Conservation (phyloP, 148 eudicot species). For the Pouteria glomerata region DNA sequence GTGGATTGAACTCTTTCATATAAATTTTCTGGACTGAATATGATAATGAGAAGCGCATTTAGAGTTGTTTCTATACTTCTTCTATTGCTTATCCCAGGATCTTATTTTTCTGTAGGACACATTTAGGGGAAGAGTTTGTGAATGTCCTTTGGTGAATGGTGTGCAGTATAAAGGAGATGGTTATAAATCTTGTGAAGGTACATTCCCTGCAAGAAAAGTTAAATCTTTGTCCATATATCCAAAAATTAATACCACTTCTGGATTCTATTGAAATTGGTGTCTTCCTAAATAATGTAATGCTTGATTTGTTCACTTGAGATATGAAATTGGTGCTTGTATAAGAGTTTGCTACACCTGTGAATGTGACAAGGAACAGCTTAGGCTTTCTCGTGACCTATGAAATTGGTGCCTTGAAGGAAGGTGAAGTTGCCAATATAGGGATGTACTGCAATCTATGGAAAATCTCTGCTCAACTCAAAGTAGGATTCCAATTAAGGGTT, state of each 20-base stretch:
- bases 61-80: no score
- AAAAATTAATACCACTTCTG: neutral
- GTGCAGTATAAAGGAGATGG: constrained; percentile 91
- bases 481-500: no score
- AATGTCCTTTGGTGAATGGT: constrained; percentile 75
- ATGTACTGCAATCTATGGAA: no score
- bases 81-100: neutral
- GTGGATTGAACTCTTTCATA: neutral
- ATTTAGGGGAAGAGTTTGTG: constrained; percentile 83
- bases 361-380: no score
- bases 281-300: neutral
- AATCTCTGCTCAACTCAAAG: no score
- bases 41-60: no score
- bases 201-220: neutral
- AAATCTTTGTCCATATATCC: neutral
- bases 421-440: no score
- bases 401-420: no score
- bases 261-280: neutral
- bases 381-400: no score
- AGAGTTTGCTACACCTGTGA: neutral
- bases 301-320: neutral
- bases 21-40: neutral
- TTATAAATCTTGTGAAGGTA: constrained; percentile 77
- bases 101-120: constrained; percentile 56
- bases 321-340: neutral